phyloP scores from a whole-genome alignment of 31 red algal species.

The Porphyra umbilicalis region DNA sequence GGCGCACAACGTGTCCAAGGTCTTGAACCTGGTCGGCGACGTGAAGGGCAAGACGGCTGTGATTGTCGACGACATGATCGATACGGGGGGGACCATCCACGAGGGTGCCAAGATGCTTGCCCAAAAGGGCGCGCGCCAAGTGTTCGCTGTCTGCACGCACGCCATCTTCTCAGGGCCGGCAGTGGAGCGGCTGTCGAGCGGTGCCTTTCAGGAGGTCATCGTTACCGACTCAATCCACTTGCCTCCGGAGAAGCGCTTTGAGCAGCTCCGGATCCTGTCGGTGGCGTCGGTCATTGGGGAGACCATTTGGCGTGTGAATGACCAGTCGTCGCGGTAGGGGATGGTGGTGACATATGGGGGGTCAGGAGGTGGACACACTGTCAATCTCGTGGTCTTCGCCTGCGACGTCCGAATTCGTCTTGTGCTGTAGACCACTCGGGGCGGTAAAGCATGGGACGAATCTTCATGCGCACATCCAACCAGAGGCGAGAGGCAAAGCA shows the following conservation, averaged over 20 bases:
- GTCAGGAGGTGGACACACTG: too few species aligned
- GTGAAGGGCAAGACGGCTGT: conserved; percentile 84
- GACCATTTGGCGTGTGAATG: conserved; percentile 92
- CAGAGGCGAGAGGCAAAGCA: too few species aligned
- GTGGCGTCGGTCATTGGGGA: conserved; percentile 90
- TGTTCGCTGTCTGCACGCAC: conserved; percentile 96
- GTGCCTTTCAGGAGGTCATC: conserved; percentile 99
- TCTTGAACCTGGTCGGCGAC: conserved; percentile 96
- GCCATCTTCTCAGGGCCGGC: conserved; percentile 93
- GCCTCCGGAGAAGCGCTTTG: conserved; percentile 73
- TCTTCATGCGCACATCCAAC: too few species aligned
- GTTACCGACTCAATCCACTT: conserved; percentile 87
- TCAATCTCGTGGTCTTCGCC: too few species aligned
- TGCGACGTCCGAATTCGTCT: too few species aligned
- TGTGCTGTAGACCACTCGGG: too few species aligned
- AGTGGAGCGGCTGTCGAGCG: conserved; percentile 82
- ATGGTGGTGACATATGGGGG: too few species aligned
- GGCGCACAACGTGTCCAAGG: conserved; percentile 76
- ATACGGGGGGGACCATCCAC: conserved; percentile 93
- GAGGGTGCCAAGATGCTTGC: conserved; percentile 82
- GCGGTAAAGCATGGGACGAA: too few species aligned
- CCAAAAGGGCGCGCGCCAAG: conserved; percentile 73
- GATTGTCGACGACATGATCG: conserved; percentile 99
- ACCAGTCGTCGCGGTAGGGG: conserved; percentile 65
- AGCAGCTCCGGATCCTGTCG: conserved; percentile 78